These are phyloP conservation scores for Petunia secreta DNA, from an alignment of 257 asterid genomes.

Conservation along the genomic window DNA sequence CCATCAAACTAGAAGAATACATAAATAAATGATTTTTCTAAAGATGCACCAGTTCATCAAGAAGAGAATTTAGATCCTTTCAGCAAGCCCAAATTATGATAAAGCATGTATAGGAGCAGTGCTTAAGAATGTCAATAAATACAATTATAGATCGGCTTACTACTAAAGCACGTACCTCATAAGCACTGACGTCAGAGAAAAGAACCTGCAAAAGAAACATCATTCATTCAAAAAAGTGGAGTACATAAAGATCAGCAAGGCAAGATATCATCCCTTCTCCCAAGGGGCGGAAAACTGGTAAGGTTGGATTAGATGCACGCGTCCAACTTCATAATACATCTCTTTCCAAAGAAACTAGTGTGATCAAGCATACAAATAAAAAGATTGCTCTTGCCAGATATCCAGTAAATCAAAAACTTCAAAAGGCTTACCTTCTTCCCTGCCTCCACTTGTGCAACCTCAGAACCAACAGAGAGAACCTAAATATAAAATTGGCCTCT, in stretches of 20 bases:
- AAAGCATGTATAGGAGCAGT: background rate
- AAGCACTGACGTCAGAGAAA: constrained; percentile 82
- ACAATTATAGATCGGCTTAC: background rate
- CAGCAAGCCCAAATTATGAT: background rate
- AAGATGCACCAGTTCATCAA: background rate
- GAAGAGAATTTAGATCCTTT: background rate
- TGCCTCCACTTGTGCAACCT: constrained; percentile 56
- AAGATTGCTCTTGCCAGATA: background rate
- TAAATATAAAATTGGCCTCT: constrained; percentile 23
- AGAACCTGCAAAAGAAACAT: constrained; percentile 64
- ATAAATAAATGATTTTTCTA: background rate
- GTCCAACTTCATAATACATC: background rate
- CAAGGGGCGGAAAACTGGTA: background rate
- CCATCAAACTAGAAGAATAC: background rate
- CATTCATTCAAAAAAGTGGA: constrained; percentile 15
- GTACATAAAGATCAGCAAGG: background rate
- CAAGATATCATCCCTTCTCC: background rate
- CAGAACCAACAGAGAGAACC: constrained; percentile 83
- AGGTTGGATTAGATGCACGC: background rate
- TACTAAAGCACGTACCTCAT: constrained; percentile 58
- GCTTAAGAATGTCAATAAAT: constrained; percentile 12
- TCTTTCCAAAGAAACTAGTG: background rate
- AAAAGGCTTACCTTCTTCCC: constrained; percentile 71
- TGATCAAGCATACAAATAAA: background rate
- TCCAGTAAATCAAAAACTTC: background rate